Conservation (phyloP, 2,329 filamentous ascomycete species). For the Ophiostoma ips region DNA sequence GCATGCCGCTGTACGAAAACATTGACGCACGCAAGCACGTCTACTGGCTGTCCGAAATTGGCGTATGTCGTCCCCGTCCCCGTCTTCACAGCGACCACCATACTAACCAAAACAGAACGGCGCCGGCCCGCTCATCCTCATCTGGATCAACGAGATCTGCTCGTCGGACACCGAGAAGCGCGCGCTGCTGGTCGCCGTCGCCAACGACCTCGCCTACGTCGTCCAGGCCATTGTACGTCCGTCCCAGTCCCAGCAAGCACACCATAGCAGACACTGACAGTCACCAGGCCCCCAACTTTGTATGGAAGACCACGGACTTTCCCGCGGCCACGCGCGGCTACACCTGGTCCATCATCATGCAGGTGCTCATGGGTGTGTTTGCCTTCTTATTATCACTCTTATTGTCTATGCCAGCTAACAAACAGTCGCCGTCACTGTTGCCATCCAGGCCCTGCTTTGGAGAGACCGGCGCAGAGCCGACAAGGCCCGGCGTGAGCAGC, state of each 20-base stretch:
- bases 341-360: constrained; percentile 22
- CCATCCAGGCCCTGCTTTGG: constrained; percentile 20
- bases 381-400: background rate
- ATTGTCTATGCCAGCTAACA: background rate
- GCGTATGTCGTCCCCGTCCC: background rate
- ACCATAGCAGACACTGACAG: background rate
- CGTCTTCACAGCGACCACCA: background rate
- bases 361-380: constrained; percentile 17
- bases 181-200: constrained; percentile 15
- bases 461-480: constrained; percentile 12
- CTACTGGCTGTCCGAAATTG: constrained; percentile 25
- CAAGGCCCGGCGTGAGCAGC: background rate
- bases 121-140: constrained; percentile 25
- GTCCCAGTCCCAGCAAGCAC: too few species aligned
- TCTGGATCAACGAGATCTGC: constrained; percentile 18
- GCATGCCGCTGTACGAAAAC: constrained; percentile 24
- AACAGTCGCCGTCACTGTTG: constrained; percentile 16
- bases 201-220: constrained; percentile 18
- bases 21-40: constrained; percentile 23
- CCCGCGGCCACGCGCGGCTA: constrained; percentile 25
- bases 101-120: constrained; percentile 13
- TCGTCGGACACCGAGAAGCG: constrained; percentile 17
- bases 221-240: constrained; percentile 17
- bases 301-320: constrained; percentile 28
- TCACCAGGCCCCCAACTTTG: constrained; percentile 23